A percentile compares a stretch with the other conserved stretches of the same genome.
Evolutionary conservation across 2,329 filamentous ascomycete species (phyloP).

Genomic region (Colletotrichum eremochloae): DNA sequence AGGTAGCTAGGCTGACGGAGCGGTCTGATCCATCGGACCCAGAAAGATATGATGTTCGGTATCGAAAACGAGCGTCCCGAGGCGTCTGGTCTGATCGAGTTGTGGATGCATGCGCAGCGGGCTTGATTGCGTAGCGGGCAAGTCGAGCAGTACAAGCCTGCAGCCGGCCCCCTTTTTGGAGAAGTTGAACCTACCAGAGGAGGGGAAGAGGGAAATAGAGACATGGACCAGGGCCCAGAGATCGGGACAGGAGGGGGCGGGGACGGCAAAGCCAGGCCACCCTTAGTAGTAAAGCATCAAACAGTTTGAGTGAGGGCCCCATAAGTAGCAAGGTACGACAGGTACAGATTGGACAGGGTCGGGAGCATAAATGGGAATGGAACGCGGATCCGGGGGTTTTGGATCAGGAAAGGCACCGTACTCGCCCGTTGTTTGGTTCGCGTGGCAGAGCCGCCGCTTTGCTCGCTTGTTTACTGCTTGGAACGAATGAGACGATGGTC

Average conservation of each 20-base stretch:
- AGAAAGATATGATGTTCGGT: conserved; percentile 12
- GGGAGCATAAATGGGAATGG: background rate
- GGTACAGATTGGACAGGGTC: conserved; percentile 14
- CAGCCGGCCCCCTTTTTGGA: background rate
- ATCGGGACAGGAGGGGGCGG: conserved; percentile 22
- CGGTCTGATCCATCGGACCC: conserved; percentile 35
- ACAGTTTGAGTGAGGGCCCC: conserved; percentile 3
- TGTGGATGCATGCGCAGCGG: background rate
- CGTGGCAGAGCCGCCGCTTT: conserved; percentile 13
- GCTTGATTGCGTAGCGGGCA: background rate
- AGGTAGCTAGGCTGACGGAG: conserved; percentile 30
- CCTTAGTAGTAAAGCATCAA: conserved; percentile 10
- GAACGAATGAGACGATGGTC: conserved; percentile 3
- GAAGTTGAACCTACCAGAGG: conserved; percentile 7
- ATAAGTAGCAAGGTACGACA: conserved; percentile 15
- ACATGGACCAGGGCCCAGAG: background rate
- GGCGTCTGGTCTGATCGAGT: conserved; percentile 17
- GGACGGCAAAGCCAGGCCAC: conserved; percentile 16
- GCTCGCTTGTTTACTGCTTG: conserved; percentile 6
- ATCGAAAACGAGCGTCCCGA: conserved; percentile 29
- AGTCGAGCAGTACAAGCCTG: conserved; percentile 6
- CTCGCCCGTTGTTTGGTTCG: conserved; percentile 6
- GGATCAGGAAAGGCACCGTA: conserved; percentile 23
- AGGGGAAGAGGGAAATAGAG: background rate
- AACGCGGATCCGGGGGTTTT: background rate